Base-by-base conservation (phyloP, 768 basidiomycete species). In the Cyclocybe cylindracea region DNA sequence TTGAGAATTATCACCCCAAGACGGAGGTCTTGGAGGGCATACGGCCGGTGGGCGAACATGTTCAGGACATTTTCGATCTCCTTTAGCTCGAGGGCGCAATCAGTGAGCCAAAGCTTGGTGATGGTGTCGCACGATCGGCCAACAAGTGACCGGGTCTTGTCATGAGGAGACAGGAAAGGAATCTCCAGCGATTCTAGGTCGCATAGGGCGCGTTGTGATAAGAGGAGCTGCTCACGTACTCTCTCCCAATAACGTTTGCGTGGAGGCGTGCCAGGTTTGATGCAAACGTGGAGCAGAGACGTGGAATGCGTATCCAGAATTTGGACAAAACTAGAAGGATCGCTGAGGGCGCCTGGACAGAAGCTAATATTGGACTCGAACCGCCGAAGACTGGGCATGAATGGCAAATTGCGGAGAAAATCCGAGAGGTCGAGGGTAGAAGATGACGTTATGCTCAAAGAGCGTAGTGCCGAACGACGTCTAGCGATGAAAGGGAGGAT, bases 401-500 rank as follows among this genome's bases (percentile, higher is more conserved):
- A 14, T 4, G 62, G 61, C 2, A 74, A 57, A 2, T 67, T 58
- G 4, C 50, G 41, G 46, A 76, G 69, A 47, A 76, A 70, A 2
- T 56, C 37, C 5, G 72, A 67, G 10, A 73, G 56, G 55, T 75
- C 70, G 10, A 58, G 55, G 5, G 57, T 50, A 6, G 69, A 68
- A 0, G 61, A 55, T 1, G 73, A 74, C 1, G 66, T 60, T 14
- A 77, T 65, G 0, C 59, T 58, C n/a, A 77, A 61, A 10, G 58
- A 61, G 9, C 46, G 61, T 24, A 77, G 61, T 2, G 65, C 58
- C 11, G 50, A 44, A 7, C 62, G 53, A 10, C 68, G 66, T 34
- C 55, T 60, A 10, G 62, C 60, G 19, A 74, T 62, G 55, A 72
- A 72, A 4, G 72, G 69, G 5, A 67, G 57, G 11, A 74, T 60